These are phyloP conservation scores for Camillea tinctor DNA, from an alignment of 2,329 filamentous ascomycete species.

Conservation along the genomic window DNA sequence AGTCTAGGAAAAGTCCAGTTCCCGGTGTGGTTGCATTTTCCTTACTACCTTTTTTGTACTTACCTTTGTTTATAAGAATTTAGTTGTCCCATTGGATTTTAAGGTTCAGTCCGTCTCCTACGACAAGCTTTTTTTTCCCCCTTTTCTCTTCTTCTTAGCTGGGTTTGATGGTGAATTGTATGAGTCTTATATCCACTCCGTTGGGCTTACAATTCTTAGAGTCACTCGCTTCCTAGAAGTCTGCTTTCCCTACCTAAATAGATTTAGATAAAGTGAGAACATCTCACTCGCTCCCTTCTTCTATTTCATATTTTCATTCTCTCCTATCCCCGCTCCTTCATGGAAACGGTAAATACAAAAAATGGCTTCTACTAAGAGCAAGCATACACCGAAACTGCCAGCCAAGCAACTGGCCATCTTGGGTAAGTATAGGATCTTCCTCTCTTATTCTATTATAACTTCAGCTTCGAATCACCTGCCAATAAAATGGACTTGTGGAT, in stretches of 20 bases:
- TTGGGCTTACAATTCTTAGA: too few species aligned
- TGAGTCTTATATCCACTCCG: slow-evolving; percentile 2
- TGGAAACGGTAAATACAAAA: neutral
- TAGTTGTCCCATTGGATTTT: slow-evolving; percentile 5
- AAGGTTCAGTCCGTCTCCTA: slow-evolving; percentile 7
- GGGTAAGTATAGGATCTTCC: slow-evolving; percentile 50
- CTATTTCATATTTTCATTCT: too few species aligned
- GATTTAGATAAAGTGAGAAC: too few species aligned
- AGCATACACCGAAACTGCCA: slow-evolving; percentile 61
- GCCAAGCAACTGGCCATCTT: slow-evolving; percentile 75
- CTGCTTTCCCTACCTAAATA: too few species aligned
- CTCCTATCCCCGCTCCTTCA: neutral
- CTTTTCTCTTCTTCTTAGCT: slow-evolving; percentile 1
- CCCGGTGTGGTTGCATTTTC: slow-evolving; percentile 14
- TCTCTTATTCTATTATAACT: slow-evolving; percentile 5
- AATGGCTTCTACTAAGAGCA: slow-evolving; percentile 22
- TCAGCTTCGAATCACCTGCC: neutral
- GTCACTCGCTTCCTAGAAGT: too few species aligned
- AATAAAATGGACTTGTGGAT: neutral
- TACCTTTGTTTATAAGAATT: slow-evolving; percentile 18
- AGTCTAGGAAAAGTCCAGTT: neutral
- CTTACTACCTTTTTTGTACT: slow-evolving; percentile 1
- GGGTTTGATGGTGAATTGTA: slow-evolving; percentile 3
- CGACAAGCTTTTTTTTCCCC: neutral
- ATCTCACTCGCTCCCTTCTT: too few species aligned